Conservation (phyloP, 768 basidiomycete species). For the Galerina marginata region DNA sequence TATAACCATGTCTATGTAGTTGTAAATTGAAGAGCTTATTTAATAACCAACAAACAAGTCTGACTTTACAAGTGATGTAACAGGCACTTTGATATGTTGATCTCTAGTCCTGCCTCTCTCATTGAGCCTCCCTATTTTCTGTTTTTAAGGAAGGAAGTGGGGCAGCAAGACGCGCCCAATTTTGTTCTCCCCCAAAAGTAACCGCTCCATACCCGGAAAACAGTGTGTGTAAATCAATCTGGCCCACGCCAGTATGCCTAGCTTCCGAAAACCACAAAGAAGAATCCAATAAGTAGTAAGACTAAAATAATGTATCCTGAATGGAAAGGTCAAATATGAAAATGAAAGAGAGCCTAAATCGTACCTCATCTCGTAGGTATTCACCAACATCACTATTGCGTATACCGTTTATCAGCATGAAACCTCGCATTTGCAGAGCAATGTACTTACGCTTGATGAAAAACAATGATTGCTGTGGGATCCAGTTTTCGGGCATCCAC, state of each 20-base stretch:
- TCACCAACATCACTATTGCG: constrained; percentile 89
- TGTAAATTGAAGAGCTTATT: no score
- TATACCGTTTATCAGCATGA: constrained; percentile 10
- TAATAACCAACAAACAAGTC: no score
- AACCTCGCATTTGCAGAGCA: constrained; percentile 5
- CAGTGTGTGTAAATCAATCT: constrained; percentile 16
- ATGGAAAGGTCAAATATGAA: not conserved
- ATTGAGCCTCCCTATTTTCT: no score
- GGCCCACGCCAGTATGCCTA: constrained; percentile 9
- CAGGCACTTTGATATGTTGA: no score
- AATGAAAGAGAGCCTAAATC: constrained; percentile 15
- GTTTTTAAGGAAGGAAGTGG: no score
- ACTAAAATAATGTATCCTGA: constrained; percentile 82
- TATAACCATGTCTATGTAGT: no score
- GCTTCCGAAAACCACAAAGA: constrained; percentile 8
- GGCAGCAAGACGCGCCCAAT: no score
- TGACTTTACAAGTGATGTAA: no score
- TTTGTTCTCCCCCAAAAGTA: no score
- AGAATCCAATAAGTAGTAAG: not conserved
- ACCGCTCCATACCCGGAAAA: no score
- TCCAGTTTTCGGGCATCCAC: constrained; percentile 96
- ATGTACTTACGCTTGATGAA: constrained; percentile 88
- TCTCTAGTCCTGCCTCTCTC: no score
- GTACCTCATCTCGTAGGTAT: constrained; percentile 94
- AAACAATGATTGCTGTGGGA: constrained; percentile 96